These are phyloP conservation scores for Cordyceps cateniannulata DNA, from an alignment of 2,329 filamentous ascomycete genomes.

Conservation along the genomic window DNA sequence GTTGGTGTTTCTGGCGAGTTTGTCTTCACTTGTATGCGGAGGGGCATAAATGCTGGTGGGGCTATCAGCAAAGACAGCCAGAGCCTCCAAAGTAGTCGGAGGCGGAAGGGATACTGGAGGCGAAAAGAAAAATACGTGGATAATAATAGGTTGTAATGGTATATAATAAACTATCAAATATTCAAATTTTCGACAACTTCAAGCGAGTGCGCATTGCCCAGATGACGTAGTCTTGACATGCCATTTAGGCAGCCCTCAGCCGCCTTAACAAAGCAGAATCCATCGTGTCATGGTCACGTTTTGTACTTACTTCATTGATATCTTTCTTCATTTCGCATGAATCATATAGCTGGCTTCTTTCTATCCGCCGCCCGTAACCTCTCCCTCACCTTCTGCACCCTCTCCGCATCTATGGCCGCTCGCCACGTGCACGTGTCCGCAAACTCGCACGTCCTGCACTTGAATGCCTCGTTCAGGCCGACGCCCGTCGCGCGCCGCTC, in stretches of 20 bases:
- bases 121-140: too few species aligned
- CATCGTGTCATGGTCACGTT: too few species aligned
- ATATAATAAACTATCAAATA: too few species aligned
- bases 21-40: too few species aligned
- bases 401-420: constrained; percentile 57
- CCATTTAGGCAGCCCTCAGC: neutral
- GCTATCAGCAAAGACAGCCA: too few species aligned
- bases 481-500: constrained; percentile 68
- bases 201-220: neutral
- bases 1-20: neutral
- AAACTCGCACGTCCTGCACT: constrained; percentile 83
- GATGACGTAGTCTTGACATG: neutral
- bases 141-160: too few species aligned
- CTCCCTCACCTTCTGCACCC: constrained; percentile 21
- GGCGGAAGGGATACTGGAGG: too few species aligned
- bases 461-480: constrained; percentile 76
- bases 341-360: neutral
- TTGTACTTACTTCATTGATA: neutral
- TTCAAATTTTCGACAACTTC: neutral
- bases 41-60: neutral
- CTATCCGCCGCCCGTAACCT: constrained; percentile 17
- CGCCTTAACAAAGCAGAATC: neutral
- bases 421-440: constrained; percentile 74
- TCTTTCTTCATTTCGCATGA: neutral
- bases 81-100: too few species aligned